These are phyloP conservation scores for Arthrobotrys pseudoclavata DNA, from an alignment of 2,329 filamentous ascomycete genomes.

Conservation along the genomic window DNA sequence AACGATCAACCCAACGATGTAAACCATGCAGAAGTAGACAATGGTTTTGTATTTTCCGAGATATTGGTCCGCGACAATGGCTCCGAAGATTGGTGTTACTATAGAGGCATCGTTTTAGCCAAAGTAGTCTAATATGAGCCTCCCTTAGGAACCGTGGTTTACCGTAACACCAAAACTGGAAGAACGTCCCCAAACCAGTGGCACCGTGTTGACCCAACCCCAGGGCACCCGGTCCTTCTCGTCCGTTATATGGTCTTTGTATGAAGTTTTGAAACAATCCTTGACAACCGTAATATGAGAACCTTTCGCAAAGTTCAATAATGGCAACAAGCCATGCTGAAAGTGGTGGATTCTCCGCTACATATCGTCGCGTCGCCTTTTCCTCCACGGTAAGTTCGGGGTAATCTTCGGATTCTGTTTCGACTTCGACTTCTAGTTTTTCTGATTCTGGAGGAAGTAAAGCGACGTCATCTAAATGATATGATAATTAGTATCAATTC, in stretches of 20 bases:
- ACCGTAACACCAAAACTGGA: conserved; percentile 70
- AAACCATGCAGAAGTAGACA: conserved; percentile 71
- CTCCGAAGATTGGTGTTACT: conserved; percentile 72
- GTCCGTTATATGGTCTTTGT: conserved; percentile 61
- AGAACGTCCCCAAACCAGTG: conserved; percentile 72
- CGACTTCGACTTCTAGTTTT: not conserved
- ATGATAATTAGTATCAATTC: not conserved
- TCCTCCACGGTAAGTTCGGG: conserved; percentile 72
- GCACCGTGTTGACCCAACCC: conserved; percentile 72
- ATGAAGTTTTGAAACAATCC: conserved; percentile 69
- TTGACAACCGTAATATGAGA: conserved; percentile 72
- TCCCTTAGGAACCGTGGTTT: conserved; percentile 70
- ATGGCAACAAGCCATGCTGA: conserved; percentile 73
- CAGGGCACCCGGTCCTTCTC: conserved; percentile 69
- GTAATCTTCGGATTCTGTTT: conserved; percentile 66
- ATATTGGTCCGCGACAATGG: conserved; percentile 74
- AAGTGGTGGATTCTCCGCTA: conserved; percentile 71
- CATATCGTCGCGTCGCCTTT: conserved; percentile 69
- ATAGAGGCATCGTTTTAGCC: conserved; percentile 70
- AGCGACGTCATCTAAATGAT: not conserved
- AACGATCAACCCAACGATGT: conserved; percentile 72
- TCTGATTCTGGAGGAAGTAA: not conserved
- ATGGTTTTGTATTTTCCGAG: conserved; percentile 75
- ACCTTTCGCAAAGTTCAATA: conserved; percentile 73
- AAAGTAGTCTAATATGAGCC: conserved; percentile 69